Base-by-base conservation (phyloP, 306 rosid genomes). In the Senna tora region DNA sequence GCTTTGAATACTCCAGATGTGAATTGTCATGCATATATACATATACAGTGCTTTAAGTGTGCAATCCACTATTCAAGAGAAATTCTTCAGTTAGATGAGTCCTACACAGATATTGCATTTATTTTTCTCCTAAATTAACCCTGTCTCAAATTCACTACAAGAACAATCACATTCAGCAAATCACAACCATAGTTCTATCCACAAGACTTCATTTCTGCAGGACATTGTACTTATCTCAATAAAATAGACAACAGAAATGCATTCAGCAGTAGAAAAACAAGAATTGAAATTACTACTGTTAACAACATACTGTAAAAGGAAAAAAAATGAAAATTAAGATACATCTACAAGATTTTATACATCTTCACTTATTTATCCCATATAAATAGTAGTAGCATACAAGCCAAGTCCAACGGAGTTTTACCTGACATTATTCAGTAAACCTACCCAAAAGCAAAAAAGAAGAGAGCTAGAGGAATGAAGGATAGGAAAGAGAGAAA, bases 321-420 rank as follows among this genome's bases (percentile, higher is more conserved):
- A 58, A 34, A 7, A 7, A n/a, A 52, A 65, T 47, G 21, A 50
- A 57, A 73, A 20, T 17, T 61, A 51, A 53, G 58, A 75, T 60
- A 59, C 62, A 59, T 11, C 22, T 61, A 42, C 62, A 53, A 41
- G 70, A 75, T 58, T 57, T 79, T 75, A 32, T 67, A 72, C 72
- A 75, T 19, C 64, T 59, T 58, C 70, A 22, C 75, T 76, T 72
- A 76, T 66, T 81, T 47, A 62, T 38, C 73, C 65, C 67, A 41
- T 49, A 52, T 39, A 72, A 30, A 72, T 66, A 67, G 65, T 74
- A 14, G n/a, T n/a, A n/a, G n/a, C n/a, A n/a, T 75, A 75, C 76
- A 75, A 75, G 58, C 17, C n/a, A 72, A 36, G 65, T 67, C 57
- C 76, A 67, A 72, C 32, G 51, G 56, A 71, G 38, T 33, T 32